Evolutionary conservation across 805 yeast genomes (phyloP), one percentile per base, ranked within the genome.

Genomic region (Saturnispora hagleri): DNA sequence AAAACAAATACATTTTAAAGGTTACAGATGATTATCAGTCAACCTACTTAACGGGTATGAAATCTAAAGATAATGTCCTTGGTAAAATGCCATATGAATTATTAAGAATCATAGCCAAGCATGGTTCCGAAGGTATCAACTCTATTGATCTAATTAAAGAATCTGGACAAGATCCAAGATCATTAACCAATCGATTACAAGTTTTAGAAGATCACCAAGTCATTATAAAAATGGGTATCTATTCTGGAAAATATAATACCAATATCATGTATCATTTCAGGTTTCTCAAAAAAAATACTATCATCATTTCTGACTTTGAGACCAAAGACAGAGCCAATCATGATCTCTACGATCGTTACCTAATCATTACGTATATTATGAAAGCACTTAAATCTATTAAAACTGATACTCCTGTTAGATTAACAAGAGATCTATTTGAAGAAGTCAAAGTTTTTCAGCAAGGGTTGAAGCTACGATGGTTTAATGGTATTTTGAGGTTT

Each of bases 151-250:
- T 85, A 53, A 76, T 82, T 2, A 67, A 69, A 41, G 70, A 67
- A 18, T 77, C 89, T 0, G 77, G 77, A 8, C 93, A 85, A 64
- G 93, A 85, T 59, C 77, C 82, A 17, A 73, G 91, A 56, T 82
- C 89, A 53, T 69, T 84, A 41, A 81, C 89, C 0, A 71, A 80
- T 1, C 72, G 93, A 57, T 69, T 84, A 49, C 80, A 77, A 58
- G 73, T 73, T 43, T 66, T 85, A 18, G 78, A 73, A 52, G 76
- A 72, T 8, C 62, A 71, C 36, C 79, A 77, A 20, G 65, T 81
- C 17, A 74, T 82, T 5, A 66, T 66, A 22, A 78, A 73, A 48
- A 47, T 55, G 35, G 55, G 64, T 4, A 58, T 74, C 22, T 54
- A 72, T 26, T 67, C 67, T 33, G 66, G 75, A 35, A 76, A 80